phyloP scores from a whole-genome alignment of 2,329 filamentous ascomycete genomes.

The Dryadomyces sulphureus region DNA sequence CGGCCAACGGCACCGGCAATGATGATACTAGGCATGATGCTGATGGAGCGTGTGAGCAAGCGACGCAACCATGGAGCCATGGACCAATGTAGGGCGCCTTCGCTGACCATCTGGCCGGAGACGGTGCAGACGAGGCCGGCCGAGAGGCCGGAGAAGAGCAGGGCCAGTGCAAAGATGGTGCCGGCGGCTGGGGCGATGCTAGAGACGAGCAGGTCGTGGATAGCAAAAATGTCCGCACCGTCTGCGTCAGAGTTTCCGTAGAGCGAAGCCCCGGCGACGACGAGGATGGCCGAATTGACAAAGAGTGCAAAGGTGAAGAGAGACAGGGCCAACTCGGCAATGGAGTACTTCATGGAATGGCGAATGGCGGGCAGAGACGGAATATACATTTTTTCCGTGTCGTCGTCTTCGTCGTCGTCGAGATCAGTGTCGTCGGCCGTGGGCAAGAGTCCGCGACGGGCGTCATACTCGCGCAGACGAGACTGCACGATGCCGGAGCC shows the following conservation, averaged over 20 bases:
- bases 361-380: conserved; percentile 61
- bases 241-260: conserved; percentile 46
- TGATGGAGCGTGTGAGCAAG: conserved; percentile 63
- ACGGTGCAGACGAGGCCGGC: conserved; percentile 85
- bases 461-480: conserved; percentile 49
- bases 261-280: conserved; percentile 65
- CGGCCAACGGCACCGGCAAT: conserved; percentile 68
- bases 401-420: neutral
- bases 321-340: conserved; percentile 53
- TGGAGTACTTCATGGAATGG: conserved; percentile 59
- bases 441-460: conserved; percentile 37
- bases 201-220: conserved; percentile 55
- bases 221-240: conserved; percentile 67
- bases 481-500: conserved; percentile 56
- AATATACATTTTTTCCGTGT: conserved; percentile 44
- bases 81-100: conserved; percentile 65
- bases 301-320: conserved; percentile 76
- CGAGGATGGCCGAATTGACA: conserved; percentile 70
- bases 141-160: conserved; percentile 65
- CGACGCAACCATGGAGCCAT: conserved; percentile 66
- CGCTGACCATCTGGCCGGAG: conserved; percentile 75
- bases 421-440: conserved; percentile 3
- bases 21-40: conserved; percentile 68
- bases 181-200: conserved; percentile 63
- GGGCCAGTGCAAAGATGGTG: conserved; percentile 68